Conservation (phyloP, 2,329 filamentous ascomycete species). For the Aureobasidium musti region DNA sequence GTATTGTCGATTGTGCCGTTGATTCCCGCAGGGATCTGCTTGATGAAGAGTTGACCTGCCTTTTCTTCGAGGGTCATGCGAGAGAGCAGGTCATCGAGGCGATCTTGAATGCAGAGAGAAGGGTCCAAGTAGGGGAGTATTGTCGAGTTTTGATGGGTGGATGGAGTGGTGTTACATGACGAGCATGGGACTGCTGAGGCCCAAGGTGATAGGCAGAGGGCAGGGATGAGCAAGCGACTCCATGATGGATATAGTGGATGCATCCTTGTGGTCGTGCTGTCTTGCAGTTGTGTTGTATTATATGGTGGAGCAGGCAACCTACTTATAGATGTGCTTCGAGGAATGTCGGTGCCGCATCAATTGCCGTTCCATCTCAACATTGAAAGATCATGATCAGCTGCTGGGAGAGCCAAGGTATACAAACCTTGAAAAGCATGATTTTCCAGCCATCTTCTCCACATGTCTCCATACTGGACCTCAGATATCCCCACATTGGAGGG, state of each 20-base stretch:
- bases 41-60: slow-evolving; percentile 57
- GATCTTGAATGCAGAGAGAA: slow-evolving; percentile 54
- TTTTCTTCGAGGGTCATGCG: slow-evolving; percentile 77
- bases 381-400: neutral
- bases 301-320: neutral
- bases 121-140: slow-evolving; percentile 11
- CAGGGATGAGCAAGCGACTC: neutral
- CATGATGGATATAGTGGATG: neutral
- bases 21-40: slow-evolving; percentile 43
- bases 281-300: neutral
- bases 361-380: neutral
- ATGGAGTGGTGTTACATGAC: neutral
- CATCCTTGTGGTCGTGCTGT: neutral
- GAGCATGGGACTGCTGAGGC: neutral
- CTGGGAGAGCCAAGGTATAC: neutral
- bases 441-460: neutral
- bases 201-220: neutral
- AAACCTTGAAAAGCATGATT: neutral
- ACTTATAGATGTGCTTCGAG: neutral
- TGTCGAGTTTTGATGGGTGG: neutral
- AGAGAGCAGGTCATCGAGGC: slow-evolving; percentile 67
- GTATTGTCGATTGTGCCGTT: slow-evolving; percentile 24
- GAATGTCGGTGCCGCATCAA: neutral
- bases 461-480: neutral
- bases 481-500: neutral